Evolutionary conservation across 176 grass and related monocot genomes (phyloP).

Genomic region (Otatea glauca): DNA sequence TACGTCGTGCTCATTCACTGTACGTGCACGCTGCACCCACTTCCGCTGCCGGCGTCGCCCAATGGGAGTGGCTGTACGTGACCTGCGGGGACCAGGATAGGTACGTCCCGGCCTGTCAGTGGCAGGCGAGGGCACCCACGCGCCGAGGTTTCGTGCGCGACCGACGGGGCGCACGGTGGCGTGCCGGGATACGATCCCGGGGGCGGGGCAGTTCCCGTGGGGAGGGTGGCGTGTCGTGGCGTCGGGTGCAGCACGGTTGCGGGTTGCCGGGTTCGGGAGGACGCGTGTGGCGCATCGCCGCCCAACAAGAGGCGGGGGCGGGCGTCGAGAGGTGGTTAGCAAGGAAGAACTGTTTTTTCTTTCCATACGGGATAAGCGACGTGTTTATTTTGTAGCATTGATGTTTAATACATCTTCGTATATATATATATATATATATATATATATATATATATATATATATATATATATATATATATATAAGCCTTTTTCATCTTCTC

Average conservation of each 20-base stretch:
- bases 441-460: no score
- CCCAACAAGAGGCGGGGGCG: slow-evolving; percentile 13
- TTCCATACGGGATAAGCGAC: no score
- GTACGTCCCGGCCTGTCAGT: not conserved
- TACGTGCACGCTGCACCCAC: not conserved
- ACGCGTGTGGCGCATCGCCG: slow-evolving; percentile 36
- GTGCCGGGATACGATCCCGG: slow-evolving; percentile 35
- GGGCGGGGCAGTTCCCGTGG: slow-evolving; percentile 26
- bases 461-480: no score
- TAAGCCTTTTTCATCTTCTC: no score
- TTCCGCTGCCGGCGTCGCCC: not conserved
- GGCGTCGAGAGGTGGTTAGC: no score
- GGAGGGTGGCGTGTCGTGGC: slow-evolving; percentile 53
- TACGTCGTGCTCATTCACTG: not conserved
- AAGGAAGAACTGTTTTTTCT: no score
- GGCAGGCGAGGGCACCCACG: no score
- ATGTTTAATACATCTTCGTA: no score
- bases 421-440: no score
- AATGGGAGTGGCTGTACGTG: not conserved
- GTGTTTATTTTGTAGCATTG: no score
- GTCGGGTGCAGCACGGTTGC: slow-evolving; percentile 54
- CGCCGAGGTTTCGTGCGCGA: not conserved
- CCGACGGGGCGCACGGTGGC: not conserved
- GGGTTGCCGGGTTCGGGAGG: not conserved
- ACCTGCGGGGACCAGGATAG: not conserved